Conservation (phyloP, 2,329 filamentous ascomycete species). For the Nigrospora oryzae region DNA sequence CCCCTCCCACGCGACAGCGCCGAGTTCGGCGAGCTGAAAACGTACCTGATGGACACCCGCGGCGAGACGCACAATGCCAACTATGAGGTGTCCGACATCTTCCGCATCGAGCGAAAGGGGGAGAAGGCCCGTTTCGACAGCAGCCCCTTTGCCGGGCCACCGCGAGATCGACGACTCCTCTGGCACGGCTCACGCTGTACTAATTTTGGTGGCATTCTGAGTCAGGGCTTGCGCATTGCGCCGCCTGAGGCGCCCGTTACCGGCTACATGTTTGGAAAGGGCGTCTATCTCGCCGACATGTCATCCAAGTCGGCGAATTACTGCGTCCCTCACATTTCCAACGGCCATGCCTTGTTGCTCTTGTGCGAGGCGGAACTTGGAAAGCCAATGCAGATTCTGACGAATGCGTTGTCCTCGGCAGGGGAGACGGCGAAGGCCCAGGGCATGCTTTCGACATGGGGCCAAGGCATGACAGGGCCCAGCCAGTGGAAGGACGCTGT, state of each 20-base stretch:
- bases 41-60: conserved; percentile 59
- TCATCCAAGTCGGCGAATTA: conserved; percentile 77
- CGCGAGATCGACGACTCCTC: conserved; percentile 62
- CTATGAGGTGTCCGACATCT: conserved; percentile 65
- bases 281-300: conserved; percentile 82
- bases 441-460: conserved; percentile 61
- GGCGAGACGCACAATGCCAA: conserved; percentile 56
- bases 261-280: conserved; percentile 87
- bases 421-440: conserved; percentile 51
- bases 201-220: conserved; percentile 82
- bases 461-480: conserved; percentile 58
- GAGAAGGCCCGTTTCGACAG: conserved; percentile 62
- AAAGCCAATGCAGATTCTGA: conserved; percentile 60
- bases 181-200: conserved; percentile 83
- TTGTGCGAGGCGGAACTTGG: conserved; percentile 82
- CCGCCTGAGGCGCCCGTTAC: conserved; percentile 72
- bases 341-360: conserved; percentile 64
- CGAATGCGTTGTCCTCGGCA: conserved; percentile 49
- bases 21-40: conserved; percentile 58
- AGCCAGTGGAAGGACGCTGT: conserved; percentile 67
- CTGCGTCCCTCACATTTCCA: conserved; percentile 54
- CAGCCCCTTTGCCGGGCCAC: conserved; percentile 39
- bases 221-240: conserved; percentile 82
- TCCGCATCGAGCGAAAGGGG: conserved; percentile 69
- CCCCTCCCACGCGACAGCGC: conserved; percentile 45